Base-by-base conservation (phyloP, 2,329 filamentous ascomycete genomes). In the Rutstroemia sp. region DNA sequence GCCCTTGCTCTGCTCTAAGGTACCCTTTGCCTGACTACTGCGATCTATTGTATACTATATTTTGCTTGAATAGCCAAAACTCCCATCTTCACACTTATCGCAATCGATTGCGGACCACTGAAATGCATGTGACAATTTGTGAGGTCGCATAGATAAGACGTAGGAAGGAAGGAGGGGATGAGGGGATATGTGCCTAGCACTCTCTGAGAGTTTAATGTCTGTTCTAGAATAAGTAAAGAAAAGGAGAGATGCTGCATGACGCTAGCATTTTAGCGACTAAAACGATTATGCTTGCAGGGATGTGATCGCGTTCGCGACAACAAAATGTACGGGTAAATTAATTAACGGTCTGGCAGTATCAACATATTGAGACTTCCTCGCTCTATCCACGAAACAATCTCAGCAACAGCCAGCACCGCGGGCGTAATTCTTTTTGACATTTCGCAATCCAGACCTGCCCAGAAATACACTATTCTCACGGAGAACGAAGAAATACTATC, bases 341-440 rank as follows among this genome's bases (percentile, higher is more conserved):
- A 34, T 34, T 34, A 34, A 34, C 30, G 30, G 30, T 34, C 30
- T 34, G 30, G 45, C 44, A 52, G 53, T 48, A 61, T 62, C 60
- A 63, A 62, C 59, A 59, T 48, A 51, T 49, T 54, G 48, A 56
- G 46, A 48, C 23, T 57, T 59, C 58, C 53, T 57, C 58, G 49
- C 60, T 54, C 62, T 56, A 19, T 51, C 47, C 46, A 58, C 49
- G 54, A 62, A 48, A 54, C 52, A 51, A 57, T 55, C 44, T 14
- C 7, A 23, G 6, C 19, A 18, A 45, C 8, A 18, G 21, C n/a
- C 27, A 49, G 18, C n/a, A 55, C 47, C 46, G 50, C 18, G 34
- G 10, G 18, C 30, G 14, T 37, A 18, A 44, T 23, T 18, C 56
- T 54, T 57, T 61, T 34, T 34, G 30, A 34, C 12, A 12, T 34